These are phyloP conservation scores for Hordeum pubiflorum DNA, from an alignment of 202 grass and related monocot species.

Conservation along the genomic window DNA sequence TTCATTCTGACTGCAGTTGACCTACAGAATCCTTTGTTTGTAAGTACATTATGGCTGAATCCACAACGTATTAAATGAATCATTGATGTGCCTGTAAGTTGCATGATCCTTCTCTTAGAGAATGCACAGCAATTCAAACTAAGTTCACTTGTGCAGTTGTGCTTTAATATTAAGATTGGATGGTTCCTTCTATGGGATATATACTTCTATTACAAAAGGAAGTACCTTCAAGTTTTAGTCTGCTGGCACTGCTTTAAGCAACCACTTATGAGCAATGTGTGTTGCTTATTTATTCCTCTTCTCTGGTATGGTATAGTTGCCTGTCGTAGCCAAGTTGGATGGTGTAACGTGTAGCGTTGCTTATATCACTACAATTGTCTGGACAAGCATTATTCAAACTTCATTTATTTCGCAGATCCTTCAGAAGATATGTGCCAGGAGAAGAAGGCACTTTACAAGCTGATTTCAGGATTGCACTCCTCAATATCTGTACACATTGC, in stretches of 20 bases:
- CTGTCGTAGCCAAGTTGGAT: slow-evolving; percentile 13
- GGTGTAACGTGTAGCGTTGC: not conserved
- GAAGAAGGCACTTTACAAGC: slow-evolving; percentile 85
- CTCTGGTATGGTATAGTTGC: not conserved
- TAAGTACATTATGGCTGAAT: not conserved
- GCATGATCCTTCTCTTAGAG: not conserved
- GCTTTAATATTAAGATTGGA: not conserved
- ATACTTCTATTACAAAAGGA: not conserved
- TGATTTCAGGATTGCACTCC: slow-evolving; percentile 93
- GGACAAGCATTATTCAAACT: not conserved
- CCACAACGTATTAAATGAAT: not conserved
- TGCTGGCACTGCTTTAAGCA: not conserved
- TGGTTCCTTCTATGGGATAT: not conserved
- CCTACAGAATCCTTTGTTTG: not conserved
- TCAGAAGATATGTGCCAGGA: slow-evolving; percentile 81
- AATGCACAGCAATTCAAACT: not conserved
- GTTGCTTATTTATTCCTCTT: not conserved
- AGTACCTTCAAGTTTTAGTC: not conserved
- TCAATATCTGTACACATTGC: slow-evolving; percentile 99
- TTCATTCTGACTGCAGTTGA: not conserved
- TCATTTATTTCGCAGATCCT: slow-evolving; percentile 55
- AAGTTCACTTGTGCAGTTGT: not conserved
- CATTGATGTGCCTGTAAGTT: not conserved
- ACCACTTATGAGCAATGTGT: not conserved
- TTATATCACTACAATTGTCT: slow-evolving; percentile 2